Evolutionary conservation across 2,329 filamentous ascomycete genomes (phyloP).

Genomic region (Scortechinia acanthostroma): DNA sequence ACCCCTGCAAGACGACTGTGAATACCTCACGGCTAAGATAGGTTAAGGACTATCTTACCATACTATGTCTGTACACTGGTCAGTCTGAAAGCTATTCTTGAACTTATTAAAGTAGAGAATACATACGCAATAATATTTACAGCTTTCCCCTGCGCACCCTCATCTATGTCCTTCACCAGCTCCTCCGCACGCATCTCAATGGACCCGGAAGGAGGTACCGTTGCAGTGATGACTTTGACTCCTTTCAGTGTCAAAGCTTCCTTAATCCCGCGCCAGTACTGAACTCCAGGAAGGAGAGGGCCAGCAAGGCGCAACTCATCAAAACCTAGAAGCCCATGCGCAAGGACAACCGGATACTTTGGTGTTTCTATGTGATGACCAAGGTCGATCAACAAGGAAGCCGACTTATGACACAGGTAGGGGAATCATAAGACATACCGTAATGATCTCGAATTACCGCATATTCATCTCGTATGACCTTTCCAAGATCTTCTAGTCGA

Average conservation of each 20-base stretch:
- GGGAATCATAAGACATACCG: no score
- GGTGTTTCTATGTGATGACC: conserved; percentile 12
- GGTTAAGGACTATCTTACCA: no score
- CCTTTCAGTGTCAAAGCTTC: conserved; percentile 10
- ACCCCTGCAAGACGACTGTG: no score
- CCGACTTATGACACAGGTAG: no score
- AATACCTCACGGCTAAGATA: no score
- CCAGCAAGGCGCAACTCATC: conserved; percentile 7
- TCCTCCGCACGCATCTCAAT: conserved; percentile 12
- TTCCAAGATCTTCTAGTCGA: not conserved
- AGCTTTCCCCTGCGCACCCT: conserved; percentile 33
- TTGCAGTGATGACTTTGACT: conserved; percentile 7
- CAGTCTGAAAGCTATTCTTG: conserved; percentile 60
- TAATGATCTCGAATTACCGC: not conserved
- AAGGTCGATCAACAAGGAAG: no score
- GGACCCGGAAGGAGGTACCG: conserved; percentile 13
- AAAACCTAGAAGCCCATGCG: conserved; percentile 14
- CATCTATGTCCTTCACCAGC: conserved; percentile 8
- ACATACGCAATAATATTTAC: conserved; percentile 64
- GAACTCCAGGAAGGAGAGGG: conserved; percentile 7
- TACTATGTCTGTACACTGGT: conserved; percentile 41
- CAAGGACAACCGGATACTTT: conserved; percentile 13
- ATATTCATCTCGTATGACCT: not conserved
- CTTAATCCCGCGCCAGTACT: conserved; percentile 13
- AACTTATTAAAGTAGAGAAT: conserved; percentile 64